These are phyloP conservation scores for Camelina sativa DNA, from an alignment of 345 rosid species.

Conservation along the genomic window DNA sequence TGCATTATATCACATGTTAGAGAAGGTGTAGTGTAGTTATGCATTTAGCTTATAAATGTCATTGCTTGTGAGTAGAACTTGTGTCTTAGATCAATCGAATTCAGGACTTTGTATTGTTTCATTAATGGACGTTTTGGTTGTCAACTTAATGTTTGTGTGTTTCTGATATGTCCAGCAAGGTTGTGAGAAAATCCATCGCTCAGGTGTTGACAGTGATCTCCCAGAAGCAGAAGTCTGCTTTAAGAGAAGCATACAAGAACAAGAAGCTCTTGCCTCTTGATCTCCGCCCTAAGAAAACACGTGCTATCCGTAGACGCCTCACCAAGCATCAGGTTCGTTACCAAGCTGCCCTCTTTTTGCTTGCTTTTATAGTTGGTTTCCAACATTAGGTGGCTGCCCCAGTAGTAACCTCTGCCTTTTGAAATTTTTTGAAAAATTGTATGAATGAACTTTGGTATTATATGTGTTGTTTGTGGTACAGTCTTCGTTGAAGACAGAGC, in stretches of 20 bases:
- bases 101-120: too few species aligned
- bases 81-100: too few species aligned
- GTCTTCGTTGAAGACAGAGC: slow-evolving; percentile 68
- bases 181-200: slow-evolving; percentile 84
- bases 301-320: slow-evolving; percentile 89
- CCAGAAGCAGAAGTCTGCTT: slow-evolving; percentile 75
- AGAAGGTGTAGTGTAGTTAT: too few species aligned
- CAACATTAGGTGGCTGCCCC: too few species aligned
- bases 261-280: slow-evolving; percentile 90
- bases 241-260: slow-evolving; percentile 84
- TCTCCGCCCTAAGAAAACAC: slow-evolving; percentile 94
- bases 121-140: background rate
- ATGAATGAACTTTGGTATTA: too few species aligned
- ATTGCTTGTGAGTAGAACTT: too few species aligned
- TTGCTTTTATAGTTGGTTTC: background rate
- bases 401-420: too few species aligned
- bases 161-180: slow-evolving; percentile 60
- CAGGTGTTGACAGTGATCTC: slow-evolving; percentile 91
- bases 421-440: too few species aligned
- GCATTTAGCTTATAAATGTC: too few species aligned
- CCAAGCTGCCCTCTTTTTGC: background rate
- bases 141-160: background rate
- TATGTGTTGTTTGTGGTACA: slow-evolving; percentile 29
- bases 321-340: slow-evolving; percentile 76
- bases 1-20: too few species aligned